Evolutionary conservation across 371 early-diverging fungal genomes (phyloP), one percentile per base, ranked within the genome.

Genomic region (Enterocytospora artemiae): DNA sequence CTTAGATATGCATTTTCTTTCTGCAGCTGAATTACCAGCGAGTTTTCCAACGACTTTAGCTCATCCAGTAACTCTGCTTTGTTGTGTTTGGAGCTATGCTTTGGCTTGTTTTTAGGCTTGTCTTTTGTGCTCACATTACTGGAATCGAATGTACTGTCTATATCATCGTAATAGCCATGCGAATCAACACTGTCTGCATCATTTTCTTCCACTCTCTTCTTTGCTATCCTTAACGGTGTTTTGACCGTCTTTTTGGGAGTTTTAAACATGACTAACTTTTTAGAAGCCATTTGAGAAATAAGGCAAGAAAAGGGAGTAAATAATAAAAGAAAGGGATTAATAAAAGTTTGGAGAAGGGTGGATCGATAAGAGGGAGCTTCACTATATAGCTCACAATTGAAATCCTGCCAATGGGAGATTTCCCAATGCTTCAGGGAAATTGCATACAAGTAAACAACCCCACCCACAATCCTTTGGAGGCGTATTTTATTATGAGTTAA

Each of bases 1-100:
- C 72, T 46, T 30, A 71, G 43, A 39, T 53, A 58, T 18, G 58
- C 37, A 51, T 71, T 71, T 39, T 71, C 72, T 34, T 55, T 41
- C 37, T 36, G 56, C 25, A 63, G 63, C 28, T 33, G 28, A 2
- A 44, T 51, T 59, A 67, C 50, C 3, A 67, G 51, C 28, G 65
- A 51, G 12, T 65, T 55, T 41, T 70, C 71, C 34, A 57, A 4
- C 9, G 58, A 32, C 7, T n/a, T n/a, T n/a, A n/a, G n/a, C n/a
- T n/a, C n/a, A n/a, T n/a, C n/a, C n/a, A n/a, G n/a, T n/a, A n/a
- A n/a, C n/a, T n/a, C n/a, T n/a, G n/a, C n/a, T 37, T n/a, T 37
- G n/a, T 9, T 37, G 39, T 9, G 39, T 37, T 37, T 37, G 39
- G n/a, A 9, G n/a, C 39, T 37, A 9, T 37, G 7, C n/a, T 37